Conservation (phyloP, 768 basidiomycete species). For the Tricholoma hemisulphureum region DNA sequence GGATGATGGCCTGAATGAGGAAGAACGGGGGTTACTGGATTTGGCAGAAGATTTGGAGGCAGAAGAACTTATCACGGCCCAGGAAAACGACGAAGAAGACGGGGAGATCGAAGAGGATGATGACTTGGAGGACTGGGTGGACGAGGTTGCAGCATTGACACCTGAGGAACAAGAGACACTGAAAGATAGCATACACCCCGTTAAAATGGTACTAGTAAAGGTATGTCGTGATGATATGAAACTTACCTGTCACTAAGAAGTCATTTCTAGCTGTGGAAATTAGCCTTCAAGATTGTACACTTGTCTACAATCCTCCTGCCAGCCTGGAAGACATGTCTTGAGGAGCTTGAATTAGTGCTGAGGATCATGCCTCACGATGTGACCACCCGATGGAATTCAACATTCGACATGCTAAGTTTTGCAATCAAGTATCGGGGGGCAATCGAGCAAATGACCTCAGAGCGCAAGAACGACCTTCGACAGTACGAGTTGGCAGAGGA, state of each 20-base stretch:
- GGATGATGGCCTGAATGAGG: too few species aligned
- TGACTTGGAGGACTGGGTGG: too few species aligned
- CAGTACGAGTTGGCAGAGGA: background rate
- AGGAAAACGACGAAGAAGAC: too few species aligned
- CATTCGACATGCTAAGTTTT: constrained; percentile 32
- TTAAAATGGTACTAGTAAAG: background rate
- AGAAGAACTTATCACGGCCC: too few species aligned
- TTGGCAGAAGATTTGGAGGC: too few species aligned
- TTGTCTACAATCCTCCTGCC: constrained; percentile 26
- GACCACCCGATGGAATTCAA: constrained; percentile 36
- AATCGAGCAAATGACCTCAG: constrained; percentile 13
- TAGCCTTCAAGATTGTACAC: background rate
- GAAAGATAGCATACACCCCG: background rate
- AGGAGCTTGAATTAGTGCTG: constrained; percentile 2
- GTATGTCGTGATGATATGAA: background rate
- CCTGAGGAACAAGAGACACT: too few species aligned
- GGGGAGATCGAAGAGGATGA: too few species aligned
- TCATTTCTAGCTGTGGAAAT: background rate
- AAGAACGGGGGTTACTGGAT: too few species aligned
- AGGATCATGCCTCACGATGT: constrained; percentile 32
- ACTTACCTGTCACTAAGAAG: background rate
- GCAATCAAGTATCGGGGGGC: constrained; percentile 25
- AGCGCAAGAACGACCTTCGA: background rate
- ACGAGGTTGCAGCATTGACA: too few species aligned
- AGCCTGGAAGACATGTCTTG: constrained; percentile 20